Evolutionary conservation across 176 grass and related monocot species (phyloP).

Genomic region (Coix lacrymajobi): DNA sequence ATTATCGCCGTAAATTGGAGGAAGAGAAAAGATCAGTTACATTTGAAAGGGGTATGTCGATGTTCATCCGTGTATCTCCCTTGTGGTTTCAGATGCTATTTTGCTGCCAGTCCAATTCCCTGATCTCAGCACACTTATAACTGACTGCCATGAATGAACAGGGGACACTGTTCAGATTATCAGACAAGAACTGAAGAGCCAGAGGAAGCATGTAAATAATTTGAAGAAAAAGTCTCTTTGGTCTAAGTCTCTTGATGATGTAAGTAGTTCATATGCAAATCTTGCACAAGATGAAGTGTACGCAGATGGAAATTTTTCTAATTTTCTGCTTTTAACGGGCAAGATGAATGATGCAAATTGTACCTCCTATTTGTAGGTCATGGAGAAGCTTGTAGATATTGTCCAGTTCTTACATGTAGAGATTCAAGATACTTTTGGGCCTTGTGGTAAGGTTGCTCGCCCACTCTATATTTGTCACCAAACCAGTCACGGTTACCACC

Average conservation of each 20-base stretch:
- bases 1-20: conserved; percentile 59
- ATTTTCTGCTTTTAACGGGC: not conserved
- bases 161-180: conserved; percentile 71
- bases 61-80: conserved; percentile 4
- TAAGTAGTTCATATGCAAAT: conserved; percentile 25
- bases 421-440: conserved; percentile 79
- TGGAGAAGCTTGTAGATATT: conserved; percentile 90
- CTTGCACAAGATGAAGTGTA: not conserved
- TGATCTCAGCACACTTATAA: not conserved
- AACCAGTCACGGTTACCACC: not conserved
- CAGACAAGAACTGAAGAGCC: conserved; percentile 68
- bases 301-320: not conserved
- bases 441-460: conserved; percentile 47
- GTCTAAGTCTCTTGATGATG: conserved; percentile 56
- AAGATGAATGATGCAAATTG: conserved; percentile 11
- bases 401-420: conserved; percentile 89
- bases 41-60: conserved; percentile 53
- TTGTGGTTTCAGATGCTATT: conserved; percentile 4
- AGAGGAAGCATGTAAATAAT: conserved; percentile 57
- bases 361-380: conserved; percentile 42
- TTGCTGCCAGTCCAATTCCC: not conserved
- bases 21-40: conserved; percentile 54
- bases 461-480: not conserved
- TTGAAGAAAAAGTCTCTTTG: conserved; percentile 86
- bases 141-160: conserved; percentile 15